Evolutionary conservation across 148 eudicot species (phyloP), one percentile per base, ranked within the genome.

Genomic region (Simmondsia chinensis): DNA sequence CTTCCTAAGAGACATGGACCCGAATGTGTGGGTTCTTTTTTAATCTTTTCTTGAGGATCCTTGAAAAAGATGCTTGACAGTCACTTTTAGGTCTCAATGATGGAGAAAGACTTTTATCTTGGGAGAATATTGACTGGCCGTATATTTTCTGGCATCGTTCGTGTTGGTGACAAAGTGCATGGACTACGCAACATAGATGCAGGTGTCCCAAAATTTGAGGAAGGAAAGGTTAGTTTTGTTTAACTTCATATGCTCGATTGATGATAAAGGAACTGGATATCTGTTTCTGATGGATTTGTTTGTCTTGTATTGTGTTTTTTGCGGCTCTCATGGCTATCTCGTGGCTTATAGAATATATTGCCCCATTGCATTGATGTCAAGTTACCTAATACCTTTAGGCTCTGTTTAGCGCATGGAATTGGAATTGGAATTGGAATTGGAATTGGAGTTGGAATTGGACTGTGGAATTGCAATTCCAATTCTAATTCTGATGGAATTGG

Each of bases 71-170:
- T 59, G 57, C 54, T 63, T 60, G 67, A 75, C 71, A 69, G 75
- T 59, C 57, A 48, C 55, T 72, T 72, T 73, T 68, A 91, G 99
- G 99, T 91, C 48, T 91, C 99, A 14, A 91, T 91, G 99, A 91
- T 91, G 99, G 99, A 86, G 57, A 68, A 65, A 39, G 99, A 91
- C 63, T 71, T 57, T 46, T 91, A 82, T 60, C 74, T 91, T 54
- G 99, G 99, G 33, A 66, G 99, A 50, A 82, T 91, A 50, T 72
- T 91, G 65, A 82, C 99, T 21, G 95, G 99, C 13, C 95, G 95
- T 26, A 66, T 91, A 45, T 14, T 64, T 55, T 74, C 86, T 33
- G 99, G 99, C 39, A 33, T 82, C 27, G 31, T 91, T 43, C 88
- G 76, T 42, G 71, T 79, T 64, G 95, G 95, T 58, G 99, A 91